phyloP scores from a whole-genome alignment of 257 asterid genomes.

The Capsicum pubescens region DNA sequence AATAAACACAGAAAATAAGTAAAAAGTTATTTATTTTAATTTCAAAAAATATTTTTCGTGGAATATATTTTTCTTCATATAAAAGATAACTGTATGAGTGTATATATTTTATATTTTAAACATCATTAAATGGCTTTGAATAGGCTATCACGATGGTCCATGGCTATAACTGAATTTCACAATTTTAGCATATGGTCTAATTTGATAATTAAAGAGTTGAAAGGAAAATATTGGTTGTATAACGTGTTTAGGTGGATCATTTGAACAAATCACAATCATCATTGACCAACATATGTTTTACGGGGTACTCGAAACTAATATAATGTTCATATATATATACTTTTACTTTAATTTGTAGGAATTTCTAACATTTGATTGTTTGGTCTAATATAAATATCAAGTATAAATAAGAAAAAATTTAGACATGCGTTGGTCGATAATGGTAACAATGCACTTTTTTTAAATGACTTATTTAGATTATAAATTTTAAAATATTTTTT shows the following conservation, averaged over 20 bases:
- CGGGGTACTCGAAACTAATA: background rate
- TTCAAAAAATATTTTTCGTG: too few species aligned
- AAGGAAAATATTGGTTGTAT: background rate
- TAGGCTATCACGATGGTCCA: background rate
- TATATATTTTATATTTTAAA: background rate
- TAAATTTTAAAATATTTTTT: too few species aligned
- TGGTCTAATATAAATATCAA: background rate
- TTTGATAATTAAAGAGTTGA: background rate
- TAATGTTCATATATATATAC: background rate
- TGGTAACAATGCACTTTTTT: too few species aligned
- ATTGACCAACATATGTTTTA: background rate
- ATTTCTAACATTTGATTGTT: background rate
- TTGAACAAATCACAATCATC: background rate
- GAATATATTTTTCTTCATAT: too few species aligned
- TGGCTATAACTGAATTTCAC: background rate
- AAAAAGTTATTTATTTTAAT: too few species aligned
- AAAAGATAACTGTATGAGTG: too few species aligned
- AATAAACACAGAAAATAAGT: too few species aligned
- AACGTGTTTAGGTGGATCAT: conserved; percentile 20
- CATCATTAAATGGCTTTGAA: background rate
- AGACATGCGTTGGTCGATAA: too few species aligned
- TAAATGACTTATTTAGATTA: background rate
- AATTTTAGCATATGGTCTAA: background rate
- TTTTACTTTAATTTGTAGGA: background rate
- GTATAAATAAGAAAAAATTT: too few species aligned